Conservation (phyloP, 2,329 filamentous ascomycete genomes). For the Raffaelea arxii region DNA sequence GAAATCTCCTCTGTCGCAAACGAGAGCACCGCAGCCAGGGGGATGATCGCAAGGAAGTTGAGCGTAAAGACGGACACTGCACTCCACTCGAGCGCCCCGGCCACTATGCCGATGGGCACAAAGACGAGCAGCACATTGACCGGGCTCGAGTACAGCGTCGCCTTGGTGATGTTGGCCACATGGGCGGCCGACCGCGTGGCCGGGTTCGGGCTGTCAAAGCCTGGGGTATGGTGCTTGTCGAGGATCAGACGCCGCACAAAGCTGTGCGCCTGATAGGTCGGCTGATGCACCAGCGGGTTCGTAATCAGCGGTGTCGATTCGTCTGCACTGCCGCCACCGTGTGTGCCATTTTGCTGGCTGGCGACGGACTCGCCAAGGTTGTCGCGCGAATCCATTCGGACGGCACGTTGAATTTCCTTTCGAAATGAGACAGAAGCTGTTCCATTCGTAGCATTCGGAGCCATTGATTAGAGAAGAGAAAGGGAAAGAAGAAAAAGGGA, state of each 20-base stretch:
- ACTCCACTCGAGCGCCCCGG: slow-evolving; percentile 52
- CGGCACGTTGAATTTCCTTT: slow-evolving; percentile 12
- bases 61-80: slow-evolving; percentile 62
- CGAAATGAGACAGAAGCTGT: slow-evolving; percentile 21
- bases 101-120: slow-evolving; percentile 63
- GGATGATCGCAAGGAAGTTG: slow-evolving; percentile 81
- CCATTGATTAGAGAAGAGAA: neutral
- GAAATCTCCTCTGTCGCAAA: slow-evolving; percentile 78
- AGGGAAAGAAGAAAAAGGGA: neutral
- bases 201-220: slow-evolving; percentile 36
- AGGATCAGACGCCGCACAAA: slow-evolving; percentile 28
- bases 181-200: slow-evolving; percentile 36
- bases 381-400: neutral
- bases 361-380: too few species aligned
- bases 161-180: slow-evolving; percentile 46
- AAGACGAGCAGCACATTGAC: slow-evolving; percentile 64
- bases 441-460: neutral
- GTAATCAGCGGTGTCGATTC: slow-evolving; percentile 29
- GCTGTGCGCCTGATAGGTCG: slow-evolving; percentile 1
- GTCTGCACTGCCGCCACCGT: slow-evolving; percentile 4
- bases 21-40: slow-evolving; percentile 75
- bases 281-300: neutral
- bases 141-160: slow-evolving; percentile 49
- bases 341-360: neutral
- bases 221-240: slow-evolving; percentile 39